These are phyloP conservation scores for Amanita subjunquillea DNA, from an alignment of 768 basidiomycete genomes.

Conservation along the genomic window DNA sequence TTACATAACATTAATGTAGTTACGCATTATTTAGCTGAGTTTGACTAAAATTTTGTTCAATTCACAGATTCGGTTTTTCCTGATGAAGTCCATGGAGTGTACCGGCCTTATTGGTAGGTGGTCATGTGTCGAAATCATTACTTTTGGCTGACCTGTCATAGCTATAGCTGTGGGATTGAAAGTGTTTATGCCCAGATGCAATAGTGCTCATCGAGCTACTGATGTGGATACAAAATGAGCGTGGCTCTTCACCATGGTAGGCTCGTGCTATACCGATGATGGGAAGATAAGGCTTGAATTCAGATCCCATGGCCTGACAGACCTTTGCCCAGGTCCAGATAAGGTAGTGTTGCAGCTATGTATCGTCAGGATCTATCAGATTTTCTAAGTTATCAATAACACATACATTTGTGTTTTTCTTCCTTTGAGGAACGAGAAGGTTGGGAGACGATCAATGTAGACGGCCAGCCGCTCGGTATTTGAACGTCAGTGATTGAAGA, in stretches of 20 bases:
- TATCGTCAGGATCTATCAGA: conserved; percentile 61
- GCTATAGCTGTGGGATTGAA: conserved; percentile 84
- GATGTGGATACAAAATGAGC: conserved; percentile 67
- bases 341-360: conserved; percentile 63
- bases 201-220: conserved; percentile 60
- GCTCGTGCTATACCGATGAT: conserved; percentile 30
- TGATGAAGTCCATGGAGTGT: conserved; percentile 94
- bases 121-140: not conserved
- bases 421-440: no score
- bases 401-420: no score
- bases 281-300: conserved; percentile 81
- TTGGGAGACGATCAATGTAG: no score
- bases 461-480: no score
- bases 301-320: conserved; percentile 73
- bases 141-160: conserved; percentile 15
- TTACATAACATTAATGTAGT: no score
- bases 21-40: no score
- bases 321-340: conserved; percentile 87
- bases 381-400: conserved; percentile 31
- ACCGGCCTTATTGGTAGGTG: conserved; percentile 72
- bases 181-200: conserved; percentile 64
- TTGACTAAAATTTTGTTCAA: no score
- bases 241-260: not conserved
- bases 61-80: no score
- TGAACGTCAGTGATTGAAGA: conserved; percentile 80